phyloP scores from a whole-genome alignment of 2,329 filamentous ascomycete species.

The Trichoderma sp. region DNA sequence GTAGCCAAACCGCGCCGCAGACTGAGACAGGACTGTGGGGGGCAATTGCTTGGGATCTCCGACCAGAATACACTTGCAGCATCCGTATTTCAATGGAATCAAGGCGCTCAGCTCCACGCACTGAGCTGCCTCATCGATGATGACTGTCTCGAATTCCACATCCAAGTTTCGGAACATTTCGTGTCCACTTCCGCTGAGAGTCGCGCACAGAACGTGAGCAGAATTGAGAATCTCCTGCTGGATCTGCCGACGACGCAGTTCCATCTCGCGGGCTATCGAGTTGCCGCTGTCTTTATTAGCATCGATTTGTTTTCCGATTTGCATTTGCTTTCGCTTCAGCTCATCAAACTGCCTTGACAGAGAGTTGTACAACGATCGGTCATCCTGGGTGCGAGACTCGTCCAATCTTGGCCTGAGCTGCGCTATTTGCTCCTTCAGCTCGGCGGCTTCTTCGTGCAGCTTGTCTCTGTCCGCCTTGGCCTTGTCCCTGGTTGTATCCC shows the following conservation, averaged over 20 bases:
- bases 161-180: constrained; percentile 95
- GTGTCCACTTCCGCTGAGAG: constrained; percentile 90
- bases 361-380: constrained; percentile 47
- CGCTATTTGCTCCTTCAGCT: constrained; percentile 73
- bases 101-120: constrained; percentile 96
- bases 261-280: constrained; percentile 75
- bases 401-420: constrained; percentile 71
- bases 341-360: constrained; percentile 76
- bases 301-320: constrained; percentile 80
- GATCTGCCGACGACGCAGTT: constrained; percentile 77
- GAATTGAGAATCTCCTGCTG: constrained; percentile 90
- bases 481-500: constrained; percentile 56
- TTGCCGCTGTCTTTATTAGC: constrained; percentile 82
- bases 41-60: constrained; percentile 97
- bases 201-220: constrained; percentile 91
- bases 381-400: constrained; percentile 55
- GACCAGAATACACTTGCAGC: constrained; percentile 92
- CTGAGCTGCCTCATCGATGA: constrained; percentile 97
- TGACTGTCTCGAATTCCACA: constrained; percentile 96
- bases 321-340: constrained; percentile 70
- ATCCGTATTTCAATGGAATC: constrained; percentile 96
- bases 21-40: constrained; percentile 91
- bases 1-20: constrained; percentile 88
- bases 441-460: constrained; percentile 60
- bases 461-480: constrained; percentile 56